Evolutionary conservation across 352 stramenopile genomes (phyloP).

Genomic region (Nannochloropsis limnetica): DNA sequence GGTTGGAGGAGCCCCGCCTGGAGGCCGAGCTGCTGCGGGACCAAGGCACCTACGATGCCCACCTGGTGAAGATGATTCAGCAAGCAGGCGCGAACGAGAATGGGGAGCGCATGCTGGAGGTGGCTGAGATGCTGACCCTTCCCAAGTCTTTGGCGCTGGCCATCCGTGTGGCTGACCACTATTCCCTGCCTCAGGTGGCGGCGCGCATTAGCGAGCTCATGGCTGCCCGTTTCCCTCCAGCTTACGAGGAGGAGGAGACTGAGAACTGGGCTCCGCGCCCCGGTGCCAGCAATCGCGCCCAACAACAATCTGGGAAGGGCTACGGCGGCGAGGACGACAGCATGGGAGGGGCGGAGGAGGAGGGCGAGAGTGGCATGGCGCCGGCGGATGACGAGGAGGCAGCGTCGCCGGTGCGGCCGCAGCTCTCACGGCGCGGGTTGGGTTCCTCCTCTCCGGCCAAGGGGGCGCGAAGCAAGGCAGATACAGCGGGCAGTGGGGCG

Average conservation of each 20-base stretch:
- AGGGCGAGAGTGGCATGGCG: background rate
- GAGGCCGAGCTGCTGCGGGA: constrained; percentile 20
- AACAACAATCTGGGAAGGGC: background rate
- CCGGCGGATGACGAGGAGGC: background rate
- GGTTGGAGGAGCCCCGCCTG: background rate
- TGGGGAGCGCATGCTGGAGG: background rate
- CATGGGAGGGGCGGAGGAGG: background rate
- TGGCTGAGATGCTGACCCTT: constrained; percentile 8
- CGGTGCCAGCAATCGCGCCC: background rate
- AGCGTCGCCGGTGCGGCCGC: background rate
- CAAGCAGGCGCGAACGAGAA: background rate
- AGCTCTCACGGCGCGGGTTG: background rate
- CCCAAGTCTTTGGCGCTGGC: constrained; percentile 16
- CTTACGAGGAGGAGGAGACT: background rate
- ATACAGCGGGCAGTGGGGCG: background rate
- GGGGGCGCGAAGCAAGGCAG: background rate
- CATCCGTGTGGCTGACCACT: constrained; percentile 6
- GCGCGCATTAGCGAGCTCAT: constrained; percentile 3
- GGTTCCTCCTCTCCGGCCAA: background rate
- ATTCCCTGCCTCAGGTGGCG: constrained; percentile 16
- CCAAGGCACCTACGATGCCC: background rate
- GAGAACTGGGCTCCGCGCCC: background rate
- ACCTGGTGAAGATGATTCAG: constrained; percentile 31
- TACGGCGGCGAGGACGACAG: background rate
- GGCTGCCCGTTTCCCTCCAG: constrained; percentile 1